Percentiles rank a stretch among this genome's conserved stretches.
phyloP scores from a whole-genome alignment of 2,329 filamentous ascomycete species.

The Magnaporthiopsis rhizophila region DNA sequence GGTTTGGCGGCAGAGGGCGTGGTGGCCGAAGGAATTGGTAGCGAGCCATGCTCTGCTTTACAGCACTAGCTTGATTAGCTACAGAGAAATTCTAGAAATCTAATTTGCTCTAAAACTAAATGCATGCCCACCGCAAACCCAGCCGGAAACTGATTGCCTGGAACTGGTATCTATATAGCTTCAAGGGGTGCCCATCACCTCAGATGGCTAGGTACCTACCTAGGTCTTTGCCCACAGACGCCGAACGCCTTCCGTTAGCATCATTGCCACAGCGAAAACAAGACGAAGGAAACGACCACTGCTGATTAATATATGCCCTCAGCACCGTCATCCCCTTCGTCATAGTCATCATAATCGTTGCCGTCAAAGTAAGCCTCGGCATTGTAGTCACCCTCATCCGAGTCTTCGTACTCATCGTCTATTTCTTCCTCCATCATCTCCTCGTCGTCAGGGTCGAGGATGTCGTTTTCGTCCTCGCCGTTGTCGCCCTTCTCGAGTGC shows the following conservation, averaged over 20 bases:
- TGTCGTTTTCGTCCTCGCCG: conserved; percentile 40
- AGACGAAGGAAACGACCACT: neutral
- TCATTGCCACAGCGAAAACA: neutral
- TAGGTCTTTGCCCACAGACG: neutral
- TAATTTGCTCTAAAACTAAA: neutral
- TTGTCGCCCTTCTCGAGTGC: conserved; percentile 26
- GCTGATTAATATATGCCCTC: conserved; percentile 17
- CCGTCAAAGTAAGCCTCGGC: conserved; percentile 54
- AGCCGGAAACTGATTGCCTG: neutral
- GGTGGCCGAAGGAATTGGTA: conserved; percentile 11
- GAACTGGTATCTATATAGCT: neutral
- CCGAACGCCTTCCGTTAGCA: neutral
- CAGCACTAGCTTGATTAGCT: no score
- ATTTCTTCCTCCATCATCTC: conserved; percentile 27
- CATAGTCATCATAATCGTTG: conserved; percentile 44
- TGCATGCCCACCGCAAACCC: neutral
- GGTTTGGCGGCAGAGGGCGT: conserved; percentile 19
- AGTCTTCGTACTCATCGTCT: conserved; percentile 47
- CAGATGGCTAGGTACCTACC: neutral
- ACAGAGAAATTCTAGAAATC: neutral
- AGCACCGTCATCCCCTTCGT: conserved; percentile 40
- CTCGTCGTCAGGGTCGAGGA: conserved; percentile 37
- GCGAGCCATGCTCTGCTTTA: no score
- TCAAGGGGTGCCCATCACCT: neutral
- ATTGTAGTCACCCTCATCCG: conserved; percentile 53